Base-by-base conservation (phyloP, 177 flowering plant genomes). In the Telopea speciosissima region DNA sequence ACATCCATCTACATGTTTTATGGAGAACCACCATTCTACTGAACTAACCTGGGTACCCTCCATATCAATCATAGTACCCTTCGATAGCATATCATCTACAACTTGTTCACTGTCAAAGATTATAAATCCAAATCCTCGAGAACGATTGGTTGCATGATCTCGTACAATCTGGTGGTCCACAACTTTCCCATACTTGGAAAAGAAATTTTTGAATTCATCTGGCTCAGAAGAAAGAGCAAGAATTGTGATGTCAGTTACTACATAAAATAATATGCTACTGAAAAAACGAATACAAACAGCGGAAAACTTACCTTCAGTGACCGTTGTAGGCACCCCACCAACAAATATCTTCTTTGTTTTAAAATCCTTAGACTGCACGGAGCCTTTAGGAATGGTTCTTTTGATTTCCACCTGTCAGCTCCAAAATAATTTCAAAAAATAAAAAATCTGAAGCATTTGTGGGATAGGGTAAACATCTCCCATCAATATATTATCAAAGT, bases 41-140 rank as follows among this genome's bases (percentile, higher is more conserved):
- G 64, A 71, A 72, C 92, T 87, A 72, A 90, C 95, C 95, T 88
- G 86, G 49, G 87, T 73, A 70, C 93, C 98, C 1, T 82, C 85
- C 84, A 93, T 81, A 65, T 93, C 97, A 76, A 90, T 85, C 90
- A 83, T 88, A 77, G 87, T 90, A 71, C 95, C 97, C 24, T 86
- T 85, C 12, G 84, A 66, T 70, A 93, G 74, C 36, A 93, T 42
- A 44, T 81, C 80, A 76, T 86, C 98, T 60, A 89, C 94, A 79
- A 79, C 81, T 72, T 90, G 73, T 76, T 87, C 96, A 66, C 56
- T 69, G 58, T 92, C 94, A 82, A 87, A 90, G n/a, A 88, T 75
- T 49, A 93, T 78, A 77, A 93, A 93, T 12, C 98, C 98, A 81
- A 93, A 93, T n/a, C 98, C 96, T 58, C 98, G 84, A 21, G 98